Percentiles rank a stretch among this genome's conserved stretches.
Evolutionary conservation across 768 basidiomycete genomes (phyloP).

Genomic region (Tulasnella sp.): DNA sequence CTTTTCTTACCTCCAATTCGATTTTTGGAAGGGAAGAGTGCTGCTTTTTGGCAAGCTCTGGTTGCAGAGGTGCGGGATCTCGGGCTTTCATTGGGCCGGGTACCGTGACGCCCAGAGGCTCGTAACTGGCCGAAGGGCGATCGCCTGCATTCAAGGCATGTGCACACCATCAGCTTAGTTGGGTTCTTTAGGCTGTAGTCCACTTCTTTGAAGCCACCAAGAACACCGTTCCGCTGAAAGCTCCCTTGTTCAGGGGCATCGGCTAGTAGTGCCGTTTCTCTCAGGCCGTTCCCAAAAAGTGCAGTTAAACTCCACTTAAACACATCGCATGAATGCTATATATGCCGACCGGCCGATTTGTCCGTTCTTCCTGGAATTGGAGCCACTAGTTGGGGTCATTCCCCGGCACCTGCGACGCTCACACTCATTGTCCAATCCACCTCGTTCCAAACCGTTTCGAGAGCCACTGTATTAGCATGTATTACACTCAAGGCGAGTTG

Average conservation of each 20-base stretch:
- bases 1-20: no score
- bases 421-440: no score
- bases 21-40: no score
- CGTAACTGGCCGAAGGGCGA: not conserved
- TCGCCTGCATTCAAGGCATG: not conserved
- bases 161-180: not conserved
- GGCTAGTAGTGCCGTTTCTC: not conserved
- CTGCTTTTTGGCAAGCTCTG: not conserved
- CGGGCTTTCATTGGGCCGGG: not conserved
- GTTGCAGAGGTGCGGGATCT: not conserved
- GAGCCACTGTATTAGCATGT: not conserved
- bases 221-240: not conserved
- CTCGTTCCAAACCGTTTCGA: not conserved
- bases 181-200: not conserved
- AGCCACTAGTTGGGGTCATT: no score
- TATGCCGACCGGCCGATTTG: no score
- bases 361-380: no score
- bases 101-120: not conserved
- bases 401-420: no score
- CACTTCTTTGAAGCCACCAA: not conserved
- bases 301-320: not conserved
- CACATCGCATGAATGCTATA: no score
- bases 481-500: not conserved
- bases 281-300: not conserved
- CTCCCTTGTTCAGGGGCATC: not conserved